Evolutionary conservation across 441 rosid genomes (phyloP), one percentile per base, ranked within the genome.

Genomic region (Populus hybrid): DNA sequence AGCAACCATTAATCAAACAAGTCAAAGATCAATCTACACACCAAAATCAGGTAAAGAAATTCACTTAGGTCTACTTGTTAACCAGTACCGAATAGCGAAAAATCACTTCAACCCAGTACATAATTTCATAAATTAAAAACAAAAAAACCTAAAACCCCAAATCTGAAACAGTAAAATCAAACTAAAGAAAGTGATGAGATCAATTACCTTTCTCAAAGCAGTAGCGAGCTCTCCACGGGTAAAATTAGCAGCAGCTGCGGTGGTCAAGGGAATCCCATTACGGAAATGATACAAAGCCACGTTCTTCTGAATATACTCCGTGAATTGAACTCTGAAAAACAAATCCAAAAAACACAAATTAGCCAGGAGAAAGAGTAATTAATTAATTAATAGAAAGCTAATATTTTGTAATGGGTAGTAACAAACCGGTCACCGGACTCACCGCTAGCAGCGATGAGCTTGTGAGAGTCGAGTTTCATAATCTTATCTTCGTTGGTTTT

Each of bases 391-490:
- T 0, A 30, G 32, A 30, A 23, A 12, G 65, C 65, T 64, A 26
- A 74, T 23, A 36, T 35, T 1, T 10, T 8, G 5, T 2, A 46
- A 16, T 11, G 68, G 26, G 8, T 18, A 4, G n/a, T 18, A 32
- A 40, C 16, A 73, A 70, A 94, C 99, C 99, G 86, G 83, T 95
- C 99, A 23, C 99, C 99, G 20, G 99, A 84, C 85, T 94, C 99
- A 50, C 99, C 99, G 78, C 99, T 94, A 32, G 99, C 98, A 80
- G 99, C 98, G 77, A 91, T 76, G 80, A 95, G 97, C 88, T 94
- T 95, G 89, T 95, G 97, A 42, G 97, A 92, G 78, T 95, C 99
- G 30, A 95, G 99, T 54, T 87, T 54, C 98, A 94, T 95, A 90
- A 95, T 92, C 84, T 94, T 95, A 88, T 94, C 99, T 82, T 95